Conservation (phyloP, 73 alveolate species). For the Diophrys sp. region DNA sequence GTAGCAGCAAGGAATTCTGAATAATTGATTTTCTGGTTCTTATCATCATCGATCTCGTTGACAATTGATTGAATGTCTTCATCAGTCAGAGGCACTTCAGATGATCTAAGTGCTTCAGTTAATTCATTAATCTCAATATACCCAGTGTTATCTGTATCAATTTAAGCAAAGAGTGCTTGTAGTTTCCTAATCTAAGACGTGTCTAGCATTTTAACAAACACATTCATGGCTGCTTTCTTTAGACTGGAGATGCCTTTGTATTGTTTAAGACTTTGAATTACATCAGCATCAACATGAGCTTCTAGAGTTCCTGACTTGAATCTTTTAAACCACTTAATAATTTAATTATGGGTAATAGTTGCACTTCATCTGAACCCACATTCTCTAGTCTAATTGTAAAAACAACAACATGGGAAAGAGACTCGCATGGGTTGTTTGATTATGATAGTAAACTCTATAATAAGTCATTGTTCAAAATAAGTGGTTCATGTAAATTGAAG, state of each 20-base stretch:
- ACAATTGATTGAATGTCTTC: slow-evolving; percentile 70
- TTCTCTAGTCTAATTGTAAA: slow-evolving; percentile 37
- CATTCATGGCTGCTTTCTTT: slow-evolving; percentile 63
- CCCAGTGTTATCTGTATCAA: slow-evolving; percentile 90
- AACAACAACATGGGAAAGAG: slow-evolving; percentile 67
- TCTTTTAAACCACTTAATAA: slow-evolving; percentile 39
- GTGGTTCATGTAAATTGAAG: not conserved
- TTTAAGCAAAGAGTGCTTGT: slow-evolving; percentile 71
- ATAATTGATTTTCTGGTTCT: slow-evolving; percentile 57
- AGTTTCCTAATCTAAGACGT: slow-evolving; percentile 69
- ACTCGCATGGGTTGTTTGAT: slow-evolving; percentile 69
- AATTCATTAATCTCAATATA: slow-evolving; percentile 78
- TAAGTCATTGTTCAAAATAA: slow-evolving; percentile 17
- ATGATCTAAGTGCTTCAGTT: slow-evolving; percentile 44
- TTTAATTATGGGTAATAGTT: not conserved
- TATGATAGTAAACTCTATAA: slow-evolving; percentile 36
- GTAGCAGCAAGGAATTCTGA: slow-evolving; percentile 67
- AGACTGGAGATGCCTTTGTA: slow-evolving; percentile 46
- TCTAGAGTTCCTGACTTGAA: not conserved
- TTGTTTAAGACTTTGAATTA: not conserved
- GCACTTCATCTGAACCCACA: not conserved
- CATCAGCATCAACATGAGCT: not conserved
- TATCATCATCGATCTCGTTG: slow-evolving; percentile 28
- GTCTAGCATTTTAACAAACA: slow-evolving; percentile 45
- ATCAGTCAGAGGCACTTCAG: slow-evolving; percentile 18